Base-by-base conservation (phyloP, 1,284 basidiomycete genomes). In the Marasmius tenuissimus region DNA sequence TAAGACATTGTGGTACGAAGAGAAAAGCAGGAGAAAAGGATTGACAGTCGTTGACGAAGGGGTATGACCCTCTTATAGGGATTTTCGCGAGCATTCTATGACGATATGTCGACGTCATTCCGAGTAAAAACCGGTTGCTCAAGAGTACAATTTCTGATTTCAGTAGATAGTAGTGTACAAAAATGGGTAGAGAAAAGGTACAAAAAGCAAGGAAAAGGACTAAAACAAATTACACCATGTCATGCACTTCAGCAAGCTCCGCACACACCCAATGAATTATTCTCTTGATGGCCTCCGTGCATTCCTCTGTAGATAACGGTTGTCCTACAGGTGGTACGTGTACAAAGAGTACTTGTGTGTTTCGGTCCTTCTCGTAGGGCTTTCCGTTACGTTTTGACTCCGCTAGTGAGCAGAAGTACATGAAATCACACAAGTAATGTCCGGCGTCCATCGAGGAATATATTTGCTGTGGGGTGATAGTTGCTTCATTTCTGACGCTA, bases 381-480 rank as follows among this genome's bases (percentile, higher is more conserved):
- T 79, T 78, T 20, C 78, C 76, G 34, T 76, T 76, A 4, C 86
- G 82, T 68, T 80, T 84, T 20, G 85, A 81, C 70, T 91, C 89
- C 7, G 88, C 88, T 18, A 92, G 79, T 8, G 89, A 91, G 68
- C 89, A 89, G 69, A 88, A 92, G 72, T 89, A 91, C 63, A 88
- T 82, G 72, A 88, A 92, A 74, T 92, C 90, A 71, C 85, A 88
- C 18, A 91, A 75, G 72, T 86, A 91, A 69, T 88, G 89, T 0
- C 90, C 90, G 20, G 89, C 87, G 68, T 92, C 89, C 79, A 87
- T 84, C 1, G 89, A 91, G 33, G 85, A 81, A 69, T 87, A 85
- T 20, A 89, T 82, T 73, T 86, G 78, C 86, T 89, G 63, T 38
- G 58, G 39, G 62, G 45, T 66, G 47, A 61, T 54, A 49, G 57